Percentiles rank a stretch among this genome's conserved stretches.
These are phyloP conservation scores for Plasmodium gaboni DNA, from an alignment of 169 alveolate species.

Conservation along the genomic window DNA sequence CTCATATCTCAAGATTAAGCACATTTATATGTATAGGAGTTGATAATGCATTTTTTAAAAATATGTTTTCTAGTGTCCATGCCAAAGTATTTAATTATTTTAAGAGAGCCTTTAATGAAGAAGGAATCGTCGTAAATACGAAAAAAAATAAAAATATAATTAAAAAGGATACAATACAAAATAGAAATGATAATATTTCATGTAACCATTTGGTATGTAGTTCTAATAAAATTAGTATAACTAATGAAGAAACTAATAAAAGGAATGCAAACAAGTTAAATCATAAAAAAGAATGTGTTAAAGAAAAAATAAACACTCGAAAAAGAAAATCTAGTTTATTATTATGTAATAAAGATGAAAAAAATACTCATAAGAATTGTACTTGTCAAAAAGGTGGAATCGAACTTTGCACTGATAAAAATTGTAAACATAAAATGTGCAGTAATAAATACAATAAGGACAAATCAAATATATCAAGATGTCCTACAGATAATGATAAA, in stretches of 20 bases:
- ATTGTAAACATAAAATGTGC: not conserved
- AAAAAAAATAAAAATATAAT: not conserved
- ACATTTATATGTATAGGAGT: constrained; percentile 69
- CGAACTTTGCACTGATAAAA: not conserved
- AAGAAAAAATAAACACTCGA: not conserved
- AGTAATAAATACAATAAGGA: not conserved
- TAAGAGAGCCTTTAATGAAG: constrained; percentile 65
- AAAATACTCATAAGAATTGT: not conserved
- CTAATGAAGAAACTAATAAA: not conserved
- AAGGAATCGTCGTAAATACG: constrained; percentile 32
- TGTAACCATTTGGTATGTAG: not conserved
- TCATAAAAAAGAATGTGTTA: not conserved
- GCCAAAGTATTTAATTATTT: constrained; percentile 55
- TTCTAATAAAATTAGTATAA: not conserved
- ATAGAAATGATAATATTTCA: not conserved
- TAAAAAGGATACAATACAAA: not conserved
- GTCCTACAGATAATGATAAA: not conserved
- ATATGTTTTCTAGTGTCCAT: constrained; percentile 48
- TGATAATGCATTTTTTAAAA: constrained; percentile 54
- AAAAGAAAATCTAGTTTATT: too few species aligned
- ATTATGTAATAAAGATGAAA: not conserved
- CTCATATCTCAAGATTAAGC: constrained; percentile 69
- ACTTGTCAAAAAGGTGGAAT: too few species aligned
- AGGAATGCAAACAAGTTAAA: not conserved
- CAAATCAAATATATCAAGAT: not conserved